Base-by-base conservation (phyloP, 2,329 filamentous ascomycete genomes). In the Trichophyton mentagrophytes region DNA sequence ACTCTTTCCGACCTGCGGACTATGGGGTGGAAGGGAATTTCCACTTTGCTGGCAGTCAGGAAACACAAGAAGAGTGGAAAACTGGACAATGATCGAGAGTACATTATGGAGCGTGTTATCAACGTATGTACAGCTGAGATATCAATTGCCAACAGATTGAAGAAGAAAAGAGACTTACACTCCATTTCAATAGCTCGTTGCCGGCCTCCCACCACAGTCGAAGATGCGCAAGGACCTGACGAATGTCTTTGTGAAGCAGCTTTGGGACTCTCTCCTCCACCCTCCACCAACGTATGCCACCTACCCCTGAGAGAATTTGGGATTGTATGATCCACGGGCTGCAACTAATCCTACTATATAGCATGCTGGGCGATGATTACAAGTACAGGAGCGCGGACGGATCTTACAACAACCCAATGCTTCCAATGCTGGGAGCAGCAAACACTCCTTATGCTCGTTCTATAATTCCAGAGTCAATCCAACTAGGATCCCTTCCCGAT, bases 101-200 rank as follows among this genome's bases (percentile, higher is more conserved):
- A 89, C 78, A 76, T 89, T 51, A 88, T 90, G 83, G 87, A 90
- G 71, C 78, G 82, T 6, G 79, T 86, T 3, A 89, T 90, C 63
- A 82, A 79, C 67, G 76, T 77, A 70, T 64, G 69, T 1, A 27
- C 11, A 42, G 22, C 47, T 47, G 8, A 59, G 27, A 36, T 59
- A 49, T 9, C 22, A 59, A 38, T 53, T 30, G 6, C 6, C 49
- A 11, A 30, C 22, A 5, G 13, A 53, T 3, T 2, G 13, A 27
- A 13, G 25, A 15, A 57, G 27, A 25, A 25, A 17, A 57, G 27
- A 25, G 11, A 47, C 38, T 59, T 20, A 33, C 17, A 61, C 11
- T 17, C 38, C n/a, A 47, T 27, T 33, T 38, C 13, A 38, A 38
- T 62, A 85, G 75, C 77, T 90, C 15, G 85, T 89, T 3, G 79